Percentiles rank a stretch among this genome's conserved stretches.
These are phyloP conservation scores for Wickerhamomyces pijperi DNA, from an alignment of 805 yeast species.

Conservation along the genomic window DNA sequence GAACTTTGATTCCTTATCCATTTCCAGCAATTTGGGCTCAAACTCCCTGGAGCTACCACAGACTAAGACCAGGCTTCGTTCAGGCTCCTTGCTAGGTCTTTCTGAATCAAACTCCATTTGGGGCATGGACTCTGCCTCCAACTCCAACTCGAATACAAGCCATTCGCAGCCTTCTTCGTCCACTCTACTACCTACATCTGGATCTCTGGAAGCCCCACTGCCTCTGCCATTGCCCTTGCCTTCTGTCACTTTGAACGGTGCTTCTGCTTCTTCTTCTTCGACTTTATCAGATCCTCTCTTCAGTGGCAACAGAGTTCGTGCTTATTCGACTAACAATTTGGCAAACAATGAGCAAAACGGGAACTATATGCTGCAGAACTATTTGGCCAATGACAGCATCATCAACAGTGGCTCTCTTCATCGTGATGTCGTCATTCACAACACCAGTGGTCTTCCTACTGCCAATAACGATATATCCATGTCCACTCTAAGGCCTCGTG, in stretches of 20 bases:
- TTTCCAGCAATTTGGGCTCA: slow-evolving; percentile 9
- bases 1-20: slow-evolving; percentile 13
- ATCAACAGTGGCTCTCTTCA: slow-evolving; percentile 1
- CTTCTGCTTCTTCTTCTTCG: too few species aligned
- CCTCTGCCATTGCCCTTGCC: neutral
- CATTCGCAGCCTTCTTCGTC: neutral
- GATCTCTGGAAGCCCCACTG: neutral
- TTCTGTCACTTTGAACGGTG: slow-evolving; percentile 1
- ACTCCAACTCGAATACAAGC: neutral
- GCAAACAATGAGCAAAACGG: slow-evolving; percentile 11
- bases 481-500: slow-evolving; percentile 24
- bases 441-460: slow-evolving; percentile 6
- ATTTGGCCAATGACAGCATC: slow-evolving; percentile 1
- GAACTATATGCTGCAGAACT: slow-evolving; percentile 3
- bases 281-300: neutral
- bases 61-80: slow-evolving; percentile 32
- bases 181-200: too few species aligned
- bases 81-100: slow-evolving; percentile 38
- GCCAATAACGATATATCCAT: slow-evolving; percentile 6
- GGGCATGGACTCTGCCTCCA: slow-evolving; percentile 22
- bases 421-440: slow-evolving; percentile 2
- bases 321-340: slow-evolving; percentile 17
- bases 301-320: slow-evolving; percentile 13
- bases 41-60: slow-evolving; percentile 2
- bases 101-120: slow-evolving; percentile 41